Base-by-base conservation (phyloP, 805 yeast genomes). In the Brettanomyces sp. region DNA sequence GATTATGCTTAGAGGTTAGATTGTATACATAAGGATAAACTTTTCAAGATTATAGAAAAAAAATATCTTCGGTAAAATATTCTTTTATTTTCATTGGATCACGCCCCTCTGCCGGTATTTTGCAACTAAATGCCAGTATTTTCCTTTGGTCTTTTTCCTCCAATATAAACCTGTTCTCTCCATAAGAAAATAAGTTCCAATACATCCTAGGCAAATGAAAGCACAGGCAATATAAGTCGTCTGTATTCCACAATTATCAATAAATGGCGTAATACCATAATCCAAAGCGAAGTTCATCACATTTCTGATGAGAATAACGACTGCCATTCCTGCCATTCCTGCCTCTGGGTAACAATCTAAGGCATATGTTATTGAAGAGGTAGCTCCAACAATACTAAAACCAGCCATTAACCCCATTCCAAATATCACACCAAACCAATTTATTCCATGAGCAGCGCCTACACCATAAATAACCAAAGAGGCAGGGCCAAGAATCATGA, bases 251-350 rank as follows among this genome's bases (percentile, higher is more conserved):
- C 68, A 59, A 51, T 72, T 67, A 3, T 54, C 60, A 33, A 78
- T 65, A 79, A 83, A 80, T n/a, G 79, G 76, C 2, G 80, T 77
- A 47, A 77, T 69, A 24, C 80, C 84, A 47, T 79, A 80, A 43
- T 73, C 74, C 59, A 76, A 71, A 3, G 76, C 81, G 55, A 80
- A 80, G 13, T 77, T 73, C 72, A 79, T 72, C 14, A 73, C 63
- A 57, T 79, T 79, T 58, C 85, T 69, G 46, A 79, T 72, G 24
- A 79, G 53, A 37, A 80, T 71, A 14, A 77, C 76, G 28, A 78
- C 73, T 44, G 75, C 80, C 42, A 79, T 71, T 1, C 77, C 77
- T 39, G 73, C 74, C 5, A 74, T 67, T 34, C 72, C 72, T 64
- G 77, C 57, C 45, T 76, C 78, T 45, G 73, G 72, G 58, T 79